phyloP scores from a whole-genome alignment of 257 asterid genomes.

The Eustoma russellianum region DNA sequence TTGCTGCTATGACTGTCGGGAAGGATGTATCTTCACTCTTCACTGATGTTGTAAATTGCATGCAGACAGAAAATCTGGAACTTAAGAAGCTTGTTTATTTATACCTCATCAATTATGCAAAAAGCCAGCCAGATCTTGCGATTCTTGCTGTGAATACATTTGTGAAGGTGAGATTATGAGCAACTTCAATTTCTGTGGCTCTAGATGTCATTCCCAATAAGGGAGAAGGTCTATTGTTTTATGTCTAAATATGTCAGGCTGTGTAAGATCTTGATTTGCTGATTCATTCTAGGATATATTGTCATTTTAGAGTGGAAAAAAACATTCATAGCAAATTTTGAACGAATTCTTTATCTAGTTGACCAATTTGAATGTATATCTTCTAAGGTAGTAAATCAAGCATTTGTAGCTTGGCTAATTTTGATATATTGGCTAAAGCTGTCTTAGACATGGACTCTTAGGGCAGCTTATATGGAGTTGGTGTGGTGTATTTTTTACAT shows the following conservation, averaged over 20 bases:
- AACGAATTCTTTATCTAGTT: too few relatives aligned
- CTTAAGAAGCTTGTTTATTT: constrained; percentile 92
- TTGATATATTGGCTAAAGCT: too few relatives aligned
- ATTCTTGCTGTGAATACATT: constrained; percentile 97
- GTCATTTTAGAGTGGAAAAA: neutral
- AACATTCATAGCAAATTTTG: too few relatives aligned
- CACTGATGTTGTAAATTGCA: constrained; percentile 97
- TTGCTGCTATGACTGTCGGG: constrained; percentile 99
- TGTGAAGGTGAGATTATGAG: constrained; percentile 56
- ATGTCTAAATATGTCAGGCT: neutral
- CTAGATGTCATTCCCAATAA: neutral
- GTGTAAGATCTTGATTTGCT: neutral
- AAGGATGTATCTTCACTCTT: constrained; percentile 96
- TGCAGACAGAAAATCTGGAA: constrained; percentile 99
- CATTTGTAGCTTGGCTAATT: too few relatives aligned
- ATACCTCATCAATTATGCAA: constrained; percentile 96
- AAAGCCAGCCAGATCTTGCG: constrained; percentile 99
- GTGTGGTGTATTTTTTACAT: too few relatives aligned
- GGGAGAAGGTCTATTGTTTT: neutral
- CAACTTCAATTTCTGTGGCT: constrained; percentile 8
- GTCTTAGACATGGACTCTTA: too few relatives aligned
- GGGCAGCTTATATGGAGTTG: too few relatives aligned
- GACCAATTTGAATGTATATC: too few relatives aligned
- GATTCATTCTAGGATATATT: too few relatives aligned
- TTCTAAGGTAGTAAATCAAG: too few relatives aligned